Evolutionary conservation across 345 rosid species (phyloP), one percentile per base, ranked within the genome.

Genomic region (Corchorus olitorius): DNA sequence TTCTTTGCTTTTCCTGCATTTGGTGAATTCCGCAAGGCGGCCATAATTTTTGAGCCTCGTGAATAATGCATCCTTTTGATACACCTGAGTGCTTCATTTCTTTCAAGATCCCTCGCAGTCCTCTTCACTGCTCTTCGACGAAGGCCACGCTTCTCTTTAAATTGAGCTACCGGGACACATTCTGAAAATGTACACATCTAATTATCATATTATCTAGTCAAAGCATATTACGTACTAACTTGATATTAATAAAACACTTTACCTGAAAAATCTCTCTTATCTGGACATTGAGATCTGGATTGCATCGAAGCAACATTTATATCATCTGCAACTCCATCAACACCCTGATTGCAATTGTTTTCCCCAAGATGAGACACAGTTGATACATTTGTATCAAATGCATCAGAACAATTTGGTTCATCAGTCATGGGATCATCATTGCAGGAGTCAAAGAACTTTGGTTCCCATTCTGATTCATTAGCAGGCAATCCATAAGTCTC

Each of bases 231-330:
- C 0, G 12, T 70, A 5, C 8, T 4, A 53, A 67, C 6, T 67
- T 67, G 35, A 53, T 9, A 35, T 35, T 48, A 70, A 48, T 27
- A 16, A 58, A 55, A 65, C 19, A 20, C 55, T 54, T 76, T 79
- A 92, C 97, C 94, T 84, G 88, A 79, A 39, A 73, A 43, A 3
- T 33, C 59, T 33, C 8, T 53, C 22, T 53, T n/a, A 66, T 76
- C 81, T 55, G 84, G 85, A 75, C 75, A 41, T 16, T 77, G 74
- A 65, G 79, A 82, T 74, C 64, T 67, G 4, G 80, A 20, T n/a
- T 85, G 84, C 3, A 65, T 83, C 58, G 60, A 15, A 49, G 84
- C 34, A 65, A 77, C 76, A 49, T 41, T 76, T 65, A 82, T 83
- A 27, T 68, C 69, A 35, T 63, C 65, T 69, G 58, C 66, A 81